Evolutionary conservation across 179 eudicot genomes (phyloP).

Genomic region (Corrigiola litoralis): DNA sequence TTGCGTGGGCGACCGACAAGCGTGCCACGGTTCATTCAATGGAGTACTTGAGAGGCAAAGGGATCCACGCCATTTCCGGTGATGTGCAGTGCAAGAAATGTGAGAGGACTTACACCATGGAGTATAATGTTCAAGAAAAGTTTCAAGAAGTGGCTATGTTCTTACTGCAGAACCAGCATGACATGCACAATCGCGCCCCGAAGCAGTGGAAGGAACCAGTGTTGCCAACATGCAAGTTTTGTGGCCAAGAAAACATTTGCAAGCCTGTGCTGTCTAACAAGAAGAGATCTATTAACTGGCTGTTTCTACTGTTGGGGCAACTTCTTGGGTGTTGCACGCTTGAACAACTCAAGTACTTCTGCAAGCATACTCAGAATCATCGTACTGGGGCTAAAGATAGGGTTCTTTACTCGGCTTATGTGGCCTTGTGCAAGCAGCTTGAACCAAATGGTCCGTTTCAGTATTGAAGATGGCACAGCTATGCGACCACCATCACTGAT

Average conservation of each 20-base stretch:
- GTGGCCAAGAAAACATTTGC: constrained; percentile 8
- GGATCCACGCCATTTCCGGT: constrained; percentile 5
- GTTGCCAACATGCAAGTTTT: constrained; percentile 10
- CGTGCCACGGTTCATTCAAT: constrained; percentile 23
- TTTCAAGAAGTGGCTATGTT: not conserved
- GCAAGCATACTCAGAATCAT: constrained; percentile 50
- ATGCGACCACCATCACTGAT: too few relatives aligned
- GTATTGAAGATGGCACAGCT: too few relatives aligned
- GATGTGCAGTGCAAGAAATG: constrained; percentile 32
- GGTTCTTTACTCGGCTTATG: constrained; percentile 41
- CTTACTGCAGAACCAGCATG: not conserved
- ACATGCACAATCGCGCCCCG: constrained; percentile 26
- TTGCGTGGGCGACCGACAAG: constrained; percentile 35
- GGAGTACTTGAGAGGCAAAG: not conserved
- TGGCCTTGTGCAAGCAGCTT: constrained; percentile 41
- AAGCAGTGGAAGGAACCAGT: constrained; percentile 6
- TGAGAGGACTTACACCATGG: not conserved
- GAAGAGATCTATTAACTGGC: constrained; percentile 30
- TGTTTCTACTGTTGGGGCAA: constrained; percentile 31
- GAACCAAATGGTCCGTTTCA: constrained; percentile 36
- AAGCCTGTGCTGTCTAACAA: constrained; percentile 9
- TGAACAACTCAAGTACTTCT: constrained; percentile 36
- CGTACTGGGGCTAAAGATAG: constrained; percentile 73
- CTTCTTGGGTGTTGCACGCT: constrained; percentile 27
- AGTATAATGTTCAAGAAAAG: constrained; percentile 17